Evolutionary conservation across 2,329 filamentous ascomycete genomes (phyloP), one percentile per base, ranked within the genome.

Genomic region (Paracorniculantispora psalliotae): DNA sequence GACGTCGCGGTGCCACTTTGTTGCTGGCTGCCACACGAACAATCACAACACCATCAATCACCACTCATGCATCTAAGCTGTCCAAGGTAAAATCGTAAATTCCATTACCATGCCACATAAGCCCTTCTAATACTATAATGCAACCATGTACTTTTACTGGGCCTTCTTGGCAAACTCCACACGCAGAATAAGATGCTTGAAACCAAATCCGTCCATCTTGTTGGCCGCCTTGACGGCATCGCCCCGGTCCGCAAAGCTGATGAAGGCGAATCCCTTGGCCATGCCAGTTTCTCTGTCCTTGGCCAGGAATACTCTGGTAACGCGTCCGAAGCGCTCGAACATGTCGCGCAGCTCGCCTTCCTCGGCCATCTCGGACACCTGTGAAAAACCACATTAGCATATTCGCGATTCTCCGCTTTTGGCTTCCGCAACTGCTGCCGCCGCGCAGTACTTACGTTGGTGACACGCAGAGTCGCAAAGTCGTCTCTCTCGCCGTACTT

Each of bases 261-360:
- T 96, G 75, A 99, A 99, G 26, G 96, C 96, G 74, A 99, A 99
- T 63, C 94, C 94, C 86, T 99, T 99, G 68, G 94, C 94, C 73
- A 93, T 81, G 62, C 92, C 91, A 43, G 94, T 99, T 69, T 99
- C 94, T 73, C 94, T 83, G 79, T 99, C 94, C 83, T 97, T 97
- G 69, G 94, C 94, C 70, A 99, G 78, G 83, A 99, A 99, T 53
- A 99, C 94, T 75, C 94, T 87, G 59, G 93, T 97, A 72, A 99
- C 94, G 67, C 92, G 90, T 71, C 94, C 94, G 74, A 94, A 97
- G 67, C 94, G 87, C 80, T 96, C 92, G 81, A 99, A 99, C 86
- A 99, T 92, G 74, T 96, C 92, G 73, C 94, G 90, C 66, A 99
- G 83, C 76, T 99, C 94, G 73, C 85, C 81, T 77, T 99, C 94